Evolutionary conservation across 257 asterid species (phyloP).

Genomic region (Anisodus acutangulus): DNA sequence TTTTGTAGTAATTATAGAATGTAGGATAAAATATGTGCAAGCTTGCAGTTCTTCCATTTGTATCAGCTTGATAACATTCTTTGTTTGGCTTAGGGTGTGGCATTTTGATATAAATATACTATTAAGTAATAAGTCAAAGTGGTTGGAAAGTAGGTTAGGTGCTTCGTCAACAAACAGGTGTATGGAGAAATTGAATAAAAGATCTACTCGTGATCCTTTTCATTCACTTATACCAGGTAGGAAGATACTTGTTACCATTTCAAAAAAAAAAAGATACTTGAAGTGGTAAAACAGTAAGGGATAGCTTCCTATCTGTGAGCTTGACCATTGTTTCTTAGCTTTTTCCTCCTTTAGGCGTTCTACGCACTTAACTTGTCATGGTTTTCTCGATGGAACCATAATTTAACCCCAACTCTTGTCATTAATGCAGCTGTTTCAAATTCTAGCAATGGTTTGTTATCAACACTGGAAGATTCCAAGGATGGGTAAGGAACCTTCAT

Average conservation of each 20-base stretch:
- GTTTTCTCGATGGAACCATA: conserved; percentile 16
- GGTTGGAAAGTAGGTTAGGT: neutral
- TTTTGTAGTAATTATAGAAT: neutral
- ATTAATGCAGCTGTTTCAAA: conserved; percentile 32
- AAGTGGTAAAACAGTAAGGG: neutral
- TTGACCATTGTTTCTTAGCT: conserved; percentile 18
- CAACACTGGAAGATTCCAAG: conserved; percentile 42
- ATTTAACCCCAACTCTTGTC: conserved; percentile 33
- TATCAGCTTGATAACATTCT: conserved; percentile 4
- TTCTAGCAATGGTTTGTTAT: conserved; percentile 45
- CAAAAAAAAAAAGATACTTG: neutral
- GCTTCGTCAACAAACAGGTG: neutral
- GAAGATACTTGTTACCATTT: neutral
- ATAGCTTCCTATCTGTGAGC: conserved; percentile 22
- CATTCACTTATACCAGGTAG: conserved; percentile 3
- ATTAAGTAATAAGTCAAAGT: neutral
- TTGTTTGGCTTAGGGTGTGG: conserved; percentile 2
- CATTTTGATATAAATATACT: neutral
- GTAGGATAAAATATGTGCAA: neutral
- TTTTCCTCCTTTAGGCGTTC: neutral
- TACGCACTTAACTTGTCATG: neutral
- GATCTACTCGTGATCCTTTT: neutral
- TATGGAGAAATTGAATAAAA: conserved; percentile 10
- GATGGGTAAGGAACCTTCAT: conserved; percentile 45
- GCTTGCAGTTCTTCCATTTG: conserved; percentile 20